Evolutionary conservation across 2,329 filamentous ascomycete species (phyloP).

Genomic region (Lecanicillium sp.): DNA sequence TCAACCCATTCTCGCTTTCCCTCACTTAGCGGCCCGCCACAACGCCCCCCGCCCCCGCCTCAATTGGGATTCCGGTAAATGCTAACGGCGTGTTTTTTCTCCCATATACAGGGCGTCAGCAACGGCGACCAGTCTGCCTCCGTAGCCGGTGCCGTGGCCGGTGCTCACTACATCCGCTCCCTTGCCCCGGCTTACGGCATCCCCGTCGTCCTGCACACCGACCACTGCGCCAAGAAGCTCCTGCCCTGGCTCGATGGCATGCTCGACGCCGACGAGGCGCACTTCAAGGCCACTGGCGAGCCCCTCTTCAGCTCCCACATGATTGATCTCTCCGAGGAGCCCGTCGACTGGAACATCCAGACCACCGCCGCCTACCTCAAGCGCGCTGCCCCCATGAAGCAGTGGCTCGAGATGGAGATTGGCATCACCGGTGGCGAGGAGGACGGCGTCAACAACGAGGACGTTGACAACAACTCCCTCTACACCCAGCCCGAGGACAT

Average conservation of each 20-base stretch:
- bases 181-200: slow-evolving; percentile 82
- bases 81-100: slow-evolving; percentile 12
- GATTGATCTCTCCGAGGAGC: slow-evolving; percentile 95
- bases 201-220: slow-evolving; percentile 90
- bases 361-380: slow-evolving; percentile 91
- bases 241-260: slow-evolving; percentile 96
- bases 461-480: slow-evolving; percentile 90
- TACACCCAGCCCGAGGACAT: slow-evolving; percentile 99
- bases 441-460: slow-evolving; percentile 97
- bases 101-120: slow-evolving; percentile 53
- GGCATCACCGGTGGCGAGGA: slow-evolving; percentile 93
- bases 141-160: slow-evolving; percentile 80
- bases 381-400: slow-evolving; percentile 92
- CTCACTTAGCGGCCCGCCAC: neutral
- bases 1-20: slow-evolving; percentile 2
- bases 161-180: slow-evolving; percentile 86
- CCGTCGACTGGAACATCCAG: slow-evolving; percentile 81
- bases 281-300: slow-evolving; percentile 89
- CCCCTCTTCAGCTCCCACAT: slow-evolving; percentile 96
- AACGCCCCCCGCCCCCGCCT: too few relatives aligned
- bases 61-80: too few relatives aligned
- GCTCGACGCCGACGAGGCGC: slow-evolving; percentile 86
- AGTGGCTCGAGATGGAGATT: slow-evolving; percentile 96
- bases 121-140: slow-evolving; percentile 80
- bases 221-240: slow-evolving; percentile 99